Conservation (phyloP, 2,329 filamentous ascomycete species). For the Berkeleyomyces basicola region DNA sequence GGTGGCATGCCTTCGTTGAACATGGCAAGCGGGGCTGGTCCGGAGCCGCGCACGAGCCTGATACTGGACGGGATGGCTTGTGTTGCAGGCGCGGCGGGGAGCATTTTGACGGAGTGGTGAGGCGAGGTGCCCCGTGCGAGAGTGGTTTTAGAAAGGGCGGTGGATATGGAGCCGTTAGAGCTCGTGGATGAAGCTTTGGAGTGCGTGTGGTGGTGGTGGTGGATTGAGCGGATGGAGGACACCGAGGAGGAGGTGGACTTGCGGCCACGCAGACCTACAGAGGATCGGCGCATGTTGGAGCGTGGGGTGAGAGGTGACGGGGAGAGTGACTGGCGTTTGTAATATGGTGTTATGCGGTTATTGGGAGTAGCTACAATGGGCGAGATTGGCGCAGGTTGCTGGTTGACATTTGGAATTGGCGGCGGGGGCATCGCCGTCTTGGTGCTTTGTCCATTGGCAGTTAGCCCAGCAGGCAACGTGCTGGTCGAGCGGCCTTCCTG, state of each 20-base stretch:
- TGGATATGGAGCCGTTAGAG: conserved; percentile 57
- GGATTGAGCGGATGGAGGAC: conserved; percentile 81
- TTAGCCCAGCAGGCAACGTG: conserved; percentile 32
- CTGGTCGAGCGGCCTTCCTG: conserved; percentile 22
- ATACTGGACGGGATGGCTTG: conserved; percentile 70
- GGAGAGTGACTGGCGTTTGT: conserved; percentile 65
- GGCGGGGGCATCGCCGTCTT: conserved; percentile 16
- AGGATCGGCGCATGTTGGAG: conserved; percentile 68
- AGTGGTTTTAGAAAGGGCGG: conserved; percentile 49
- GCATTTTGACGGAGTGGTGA: conserved; percentile 84
- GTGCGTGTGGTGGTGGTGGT: conserved; percentile 71
- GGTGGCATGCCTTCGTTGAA: conserved; percentile 42
- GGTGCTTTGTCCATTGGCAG: conserved; percentile 33
- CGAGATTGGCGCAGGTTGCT: conserved; percentile 6
- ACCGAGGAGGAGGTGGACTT: conserved; percentile 95
- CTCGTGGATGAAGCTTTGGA: conserved; percentile 92
- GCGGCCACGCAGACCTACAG: conserved; percentile 66
- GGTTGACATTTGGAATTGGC: conserved; percentile 4
- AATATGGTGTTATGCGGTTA: conserved; percentile 18
- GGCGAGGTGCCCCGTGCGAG: conserved; percentile 53
- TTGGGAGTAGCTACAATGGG: conserved; percentile 6
- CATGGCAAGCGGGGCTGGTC: conserved; percentile 32
- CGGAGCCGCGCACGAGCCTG: conserved; percentile 53
- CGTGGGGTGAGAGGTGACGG: conserved; percentile 79
- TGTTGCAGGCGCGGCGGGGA: conserved; percentile 71